Conservation (phyloP, 495 filamentous ascomycete genomes). For the Trichoderma asperelloides region DNA sequence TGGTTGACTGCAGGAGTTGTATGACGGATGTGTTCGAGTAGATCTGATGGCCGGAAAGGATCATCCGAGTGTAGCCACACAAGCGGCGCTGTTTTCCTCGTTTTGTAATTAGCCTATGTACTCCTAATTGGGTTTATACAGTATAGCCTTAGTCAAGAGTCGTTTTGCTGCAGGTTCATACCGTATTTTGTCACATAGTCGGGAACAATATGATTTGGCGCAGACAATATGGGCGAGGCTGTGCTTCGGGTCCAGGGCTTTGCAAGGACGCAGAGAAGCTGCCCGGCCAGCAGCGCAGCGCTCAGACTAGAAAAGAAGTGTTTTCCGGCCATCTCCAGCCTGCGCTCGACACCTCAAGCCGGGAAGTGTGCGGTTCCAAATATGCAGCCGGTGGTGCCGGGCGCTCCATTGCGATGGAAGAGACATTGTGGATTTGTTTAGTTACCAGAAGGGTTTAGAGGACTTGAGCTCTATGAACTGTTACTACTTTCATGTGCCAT, state of each 20-base stretch:
- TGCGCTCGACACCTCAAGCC: neutral
- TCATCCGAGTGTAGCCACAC: constrained; percentile 12
- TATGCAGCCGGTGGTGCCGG: neutral
- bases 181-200: constrained; percentile 10
- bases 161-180: neutral
- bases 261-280: neutral
- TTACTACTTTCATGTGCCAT: too few relatives aligned
- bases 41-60: constrained; percentile 10
- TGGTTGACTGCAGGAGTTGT: constrained; percentile 8
- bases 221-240: neutral
- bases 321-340: neutral
- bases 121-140: neutral
- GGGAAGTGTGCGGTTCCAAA: neutral
- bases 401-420: too few relatives aligned
- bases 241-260: neutral
- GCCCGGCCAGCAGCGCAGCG: neutral
- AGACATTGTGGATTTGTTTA: too few relatives aligned
- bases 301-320: neutral
- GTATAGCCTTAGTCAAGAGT: neutral
- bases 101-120: neutral
- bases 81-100: constrained; percentile 10
- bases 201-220: constrained; percentile 7
- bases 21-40: constrained; percentile 10
- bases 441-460: too few relatives aligned
- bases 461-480: too few relatives aligned